Evolutionary conservation across 1,284 basidiomycete genomes (phyloP).

Genomic region (Meira miltonrushii): DNA sequence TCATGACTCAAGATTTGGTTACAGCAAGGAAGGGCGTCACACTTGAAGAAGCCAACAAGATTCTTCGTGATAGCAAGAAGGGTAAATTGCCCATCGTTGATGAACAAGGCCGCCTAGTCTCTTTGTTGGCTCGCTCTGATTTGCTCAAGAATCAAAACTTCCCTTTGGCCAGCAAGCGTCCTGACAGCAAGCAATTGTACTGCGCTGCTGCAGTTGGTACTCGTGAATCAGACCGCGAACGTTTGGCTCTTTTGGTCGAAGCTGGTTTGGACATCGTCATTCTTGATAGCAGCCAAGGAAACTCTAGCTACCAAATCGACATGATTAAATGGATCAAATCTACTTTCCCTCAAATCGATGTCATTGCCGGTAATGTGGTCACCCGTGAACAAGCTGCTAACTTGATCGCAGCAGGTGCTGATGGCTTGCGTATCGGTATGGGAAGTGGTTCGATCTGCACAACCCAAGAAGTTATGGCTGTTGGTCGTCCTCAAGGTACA

Average conservation of each 20-base stretch:
- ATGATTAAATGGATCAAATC: conserved; percentile 93
- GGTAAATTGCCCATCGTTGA: conserved; percentile 71
- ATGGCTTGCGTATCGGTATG: conserved; percentile 93
- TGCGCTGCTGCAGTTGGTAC: conserved; percentile 97
- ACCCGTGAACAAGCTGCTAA: conserved; percentile 94
- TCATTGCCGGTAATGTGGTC: conserved; percentile 95
- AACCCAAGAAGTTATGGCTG: conserved; percentile 99
- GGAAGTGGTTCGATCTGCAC: conserved; percentile 98
- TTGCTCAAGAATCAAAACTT: conserved; percentile 97
- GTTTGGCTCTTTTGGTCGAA: conserved; percentile 78
- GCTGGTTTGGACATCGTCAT: conserved; percentile 93
- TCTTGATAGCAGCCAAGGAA: conserved; percentile 94
- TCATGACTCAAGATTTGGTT: conserved; percentile 68
- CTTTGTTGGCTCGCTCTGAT: conserved; percentile 67
- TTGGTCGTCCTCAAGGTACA: conserved; percentile 93
- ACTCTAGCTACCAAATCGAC: conserved; percentile 87
- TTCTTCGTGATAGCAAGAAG: conserved; percentile 94
- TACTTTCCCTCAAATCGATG: conserved; percentile 67
- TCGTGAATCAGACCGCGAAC: conserved; percentile 77
- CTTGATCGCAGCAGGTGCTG: conserved; percentile 89
- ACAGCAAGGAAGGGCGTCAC: conserved; percentile 57
- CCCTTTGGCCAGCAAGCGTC: conserved; percentile 87
- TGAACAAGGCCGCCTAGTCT: conserved; percentile 38
- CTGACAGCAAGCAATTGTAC: conserved; percentile 89
- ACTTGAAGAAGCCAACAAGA: conserved; percentile 78